These are phyloP conservation scores for Eurotiales sp. DNA, from an alignment of 2,329 filamentous ascomycete genomes.

Conservation along the genomic window DNA sequence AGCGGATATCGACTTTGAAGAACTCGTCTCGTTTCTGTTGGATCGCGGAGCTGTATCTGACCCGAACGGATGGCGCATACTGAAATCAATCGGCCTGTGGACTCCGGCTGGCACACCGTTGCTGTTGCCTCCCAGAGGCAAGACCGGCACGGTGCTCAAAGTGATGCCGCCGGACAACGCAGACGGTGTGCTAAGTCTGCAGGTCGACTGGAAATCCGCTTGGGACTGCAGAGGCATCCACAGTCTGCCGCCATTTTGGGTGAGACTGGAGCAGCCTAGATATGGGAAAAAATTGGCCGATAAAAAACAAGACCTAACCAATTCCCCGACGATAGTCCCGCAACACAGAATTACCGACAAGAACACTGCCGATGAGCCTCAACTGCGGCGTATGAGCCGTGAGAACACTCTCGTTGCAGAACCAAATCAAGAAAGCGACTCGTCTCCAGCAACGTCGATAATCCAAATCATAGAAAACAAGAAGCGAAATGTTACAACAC, in stretches of 20 bases:
- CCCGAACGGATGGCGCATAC: conserved; percentile 55
- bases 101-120: conserved; percentile 57
- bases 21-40: conserved; percentile 59
- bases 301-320: background rate
- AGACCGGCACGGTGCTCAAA: conserved; percentile 47
- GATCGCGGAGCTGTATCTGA: conserved; percentile 62
- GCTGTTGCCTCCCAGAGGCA: conserved; percentile 52
- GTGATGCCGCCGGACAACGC: conserved; percentile 57
- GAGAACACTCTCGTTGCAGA: conserved; percentile 7
- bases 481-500: background rate
- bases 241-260: conserved; percentile 59
- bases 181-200: conserved; percentile 57
- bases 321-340: background rate
- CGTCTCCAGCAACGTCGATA: background rate
- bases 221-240: conserved; percentile 53
- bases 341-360: background rate
- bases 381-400: conserved; percentile 1
- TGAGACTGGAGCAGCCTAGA: conserved; percentile 24
- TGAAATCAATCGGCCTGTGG: conserved; percentile 58
- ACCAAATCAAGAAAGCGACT: background rate
- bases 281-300: background rate
- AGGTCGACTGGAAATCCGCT: conserved; percentile 53
- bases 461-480: background rate
- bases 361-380: background rate
- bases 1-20: conserved; percentile 54